Evolutionary conservation across 768 basidiomycete species (phyloP), one percentile per base, ranked within the genome.

Genomic region (Phallus indusiatus): DNA sequence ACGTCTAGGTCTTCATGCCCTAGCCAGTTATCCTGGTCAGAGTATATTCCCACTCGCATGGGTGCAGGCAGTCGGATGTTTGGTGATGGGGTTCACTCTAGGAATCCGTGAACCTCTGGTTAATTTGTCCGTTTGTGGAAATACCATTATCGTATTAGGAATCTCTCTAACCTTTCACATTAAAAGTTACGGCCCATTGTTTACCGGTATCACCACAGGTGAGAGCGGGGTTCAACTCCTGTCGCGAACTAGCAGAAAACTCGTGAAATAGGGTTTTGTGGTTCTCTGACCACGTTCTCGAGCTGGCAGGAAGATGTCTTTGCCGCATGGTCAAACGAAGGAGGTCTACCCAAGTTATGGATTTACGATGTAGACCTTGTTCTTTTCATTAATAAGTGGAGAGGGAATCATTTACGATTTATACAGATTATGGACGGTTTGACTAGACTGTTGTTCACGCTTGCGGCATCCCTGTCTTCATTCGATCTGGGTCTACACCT

Each of bases 221-320:
- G 61, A 63, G 72, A 28, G 28, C 28, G 28, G 28, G 28, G 28
- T 28, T 28, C 2, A 28, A 7, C 28, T 28, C 28, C 28, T 47
- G 20, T 50, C 21, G 11, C 66, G 52, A 34, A 5, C 35, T 53
- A 20, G 20, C 7, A 20, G 14, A 53, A 17, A 55, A 14, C 16
- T 20, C 24, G 22, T 46, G 49, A 22, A 28, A 42, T 10, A 86
- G 94, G 92, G 14, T 92, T 97, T 70, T 98, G 96, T 67, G 96
- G 95, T 2, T 95, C 92, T 1, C 72, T 98, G 65, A 99, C 96
- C 10, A 97, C 94, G 1, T 98, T 98, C 75, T 96, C 94, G 16
- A 81, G 85, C 37, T 98, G 96, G 96, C 91, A 97, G 71, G 68
- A 90, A 10, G 90, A 94, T 61, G 72, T 92, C 0, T 98, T 95